A percentile compares a stretch with the other conserved stretches of the same genome.
These are phyloP conservation scores for Abrus pulchellus DNA, from an alignment of 306 rosid genomes.

Conservation along the genomic window DNA sequence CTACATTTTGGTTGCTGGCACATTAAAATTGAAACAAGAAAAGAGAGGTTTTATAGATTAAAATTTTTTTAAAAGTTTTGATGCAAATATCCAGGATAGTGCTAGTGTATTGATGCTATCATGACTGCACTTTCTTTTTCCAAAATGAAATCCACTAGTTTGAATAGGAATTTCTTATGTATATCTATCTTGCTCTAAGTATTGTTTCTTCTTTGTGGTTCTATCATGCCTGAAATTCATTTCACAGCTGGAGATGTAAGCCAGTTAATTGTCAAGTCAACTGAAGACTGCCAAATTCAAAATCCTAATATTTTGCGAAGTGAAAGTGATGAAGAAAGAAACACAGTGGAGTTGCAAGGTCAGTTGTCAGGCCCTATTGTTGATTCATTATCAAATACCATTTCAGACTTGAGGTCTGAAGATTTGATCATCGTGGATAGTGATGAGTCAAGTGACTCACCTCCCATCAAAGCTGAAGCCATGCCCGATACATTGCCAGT, in stretches of 20 bases:
- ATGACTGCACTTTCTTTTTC: not conserved
- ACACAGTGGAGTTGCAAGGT: slow-evolving; percentile 42
- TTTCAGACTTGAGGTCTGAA: slow-evolving; percentile 51
- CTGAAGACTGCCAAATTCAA: slow-evolving; percentile 48
- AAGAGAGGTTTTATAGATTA: not conserved
- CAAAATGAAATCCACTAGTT: slow-evolving; percentile 2
- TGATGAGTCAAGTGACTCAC: slow-evolving; percentile 52
- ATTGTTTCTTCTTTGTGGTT: slow-evolving; percentile 34
- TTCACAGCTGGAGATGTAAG: slow-evolving; percentile 55
- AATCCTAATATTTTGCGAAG: slow-evolving; percentile 44
- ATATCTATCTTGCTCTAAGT: not conserved
- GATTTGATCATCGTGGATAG: slow-evolving; percentile 39
- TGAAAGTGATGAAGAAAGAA: slow-evolving; percentile 41
- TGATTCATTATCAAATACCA: slow-evolving; percentile 39
- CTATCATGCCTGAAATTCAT: not conserved
- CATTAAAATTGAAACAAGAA: not conserved
- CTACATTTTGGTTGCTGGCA: not conserved
- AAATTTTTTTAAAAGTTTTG: not conserved
- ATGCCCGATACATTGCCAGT: slow-evolving; percentile 45
- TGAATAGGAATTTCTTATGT: slow-evolving; percentile 17
- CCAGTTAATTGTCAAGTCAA: slow-evolving; percentile 43
- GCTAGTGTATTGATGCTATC: not conserved
- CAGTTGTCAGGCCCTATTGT: slow-evolving; percentile 40
- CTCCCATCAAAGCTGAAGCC: slow-evolving; percentile 51
- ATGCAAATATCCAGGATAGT: not conserved